phyloP scores from a whole-genome alignment of 805 yeast genomes.

The Dipodascopsis uninucleata region DNA sequence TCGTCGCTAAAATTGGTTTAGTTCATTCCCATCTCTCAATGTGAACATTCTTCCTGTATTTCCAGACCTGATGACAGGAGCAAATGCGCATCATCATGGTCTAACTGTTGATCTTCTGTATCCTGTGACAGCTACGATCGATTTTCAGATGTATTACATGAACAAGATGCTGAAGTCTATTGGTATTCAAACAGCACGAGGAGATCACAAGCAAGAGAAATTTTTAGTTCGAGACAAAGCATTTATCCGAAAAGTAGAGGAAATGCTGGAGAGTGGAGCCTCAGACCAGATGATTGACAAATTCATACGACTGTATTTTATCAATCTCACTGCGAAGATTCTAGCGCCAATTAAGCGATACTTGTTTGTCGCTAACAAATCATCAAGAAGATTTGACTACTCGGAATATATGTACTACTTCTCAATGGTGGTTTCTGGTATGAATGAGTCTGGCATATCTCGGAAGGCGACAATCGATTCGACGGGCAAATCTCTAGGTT shows the following conservation, averaged over 20 bases:
- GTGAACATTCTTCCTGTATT: slow-evolving; percentile 18
- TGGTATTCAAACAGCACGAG: slow-evolving; percentile 9
- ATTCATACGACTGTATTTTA: slow-evolving; percentile 21
- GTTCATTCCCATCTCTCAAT: slow-evolving; percentile 19
- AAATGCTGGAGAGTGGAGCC: slow-evolving; percentile 8
- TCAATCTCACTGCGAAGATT: slow-evolving; percentile 23
- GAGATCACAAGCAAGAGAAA: slow-evolving; percentile 2
- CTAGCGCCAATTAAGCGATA: slow-evolving; percentile 23
- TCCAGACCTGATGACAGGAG: slow-evolving; percentile 22
- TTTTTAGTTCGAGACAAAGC: slow-evolving; percentile 14
- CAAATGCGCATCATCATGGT: slow-evolving; percentile 14
- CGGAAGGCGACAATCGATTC: no score
- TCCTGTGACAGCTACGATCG: slow-evolving; percentile 24
- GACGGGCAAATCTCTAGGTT: no score
- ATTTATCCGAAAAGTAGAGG: slow-evolving; percentile 10
- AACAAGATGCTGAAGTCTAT: slow-evolving; percentile 10
- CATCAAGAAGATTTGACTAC: slow-evolving; percentile 17
- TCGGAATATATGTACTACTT: slow-evolving; percentile 21
- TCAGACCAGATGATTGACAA: slow-evolving; percentile 9
- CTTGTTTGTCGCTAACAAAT: slow-evolving; percentile 18
- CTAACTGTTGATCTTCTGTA: slow-evolving; percentile 24
- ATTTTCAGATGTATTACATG: slow-evolving; percentile 19
- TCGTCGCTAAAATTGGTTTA: no score
- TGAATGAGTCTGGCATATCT: no score
- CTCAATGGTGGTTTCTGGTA: no score